These are phyloP conservation scores for Phytophthora crassamura DNA, from an alignment of 352 stramenopile species.

Conservation along the genomic window DNA sequence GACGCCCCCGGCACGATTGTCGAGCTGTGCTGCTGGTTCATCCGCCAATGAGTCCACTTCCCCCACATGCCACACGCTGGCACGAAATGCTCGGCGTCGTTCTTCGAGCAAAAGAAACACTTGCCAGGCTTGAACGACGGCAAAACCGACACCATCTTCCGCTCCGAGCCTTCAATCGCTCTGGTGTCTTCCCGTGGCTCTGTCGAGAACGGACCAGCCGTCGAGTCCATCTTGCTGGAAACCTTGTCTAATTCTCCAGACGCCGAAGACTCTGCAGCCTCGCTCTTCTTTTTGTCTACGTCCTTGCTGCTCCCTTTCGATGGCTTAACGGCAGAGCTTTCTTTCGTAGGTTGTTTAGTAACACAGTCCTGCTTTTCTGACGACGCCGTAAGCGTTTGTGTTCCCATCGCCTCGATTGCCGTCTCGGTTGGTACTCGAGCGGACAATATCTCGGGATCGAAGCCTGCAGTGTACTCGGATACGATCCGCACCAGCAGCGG, in stretches of 20 bases:
- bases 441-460: slow-evolving; percentile 81
- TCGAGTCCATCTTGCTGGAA: neutral
- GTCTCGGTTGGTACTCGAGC: slow-evolving; percentile 31
- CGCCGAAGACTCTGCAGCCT: slow-evolving; percentile 1
- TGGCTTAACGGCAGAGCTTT: slow-evolving; percentile 2
- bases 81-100: slow-evolving; percentile 81
- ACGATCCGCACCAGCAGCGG: slow-evolving; percentile 83
- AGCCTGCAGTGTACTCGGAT: slow-evolving; percentile 82
- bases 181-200: neutral
- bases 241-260: too few relatives aligned
- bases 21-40: slow-evolving; percentile 73
- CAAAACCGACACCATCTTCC: slow-evolving; percentile 75
- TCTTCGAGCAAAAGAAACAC: slow-evolving; percentile 89
- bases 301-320: neutral
- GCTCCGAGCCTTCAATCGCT: neutral
- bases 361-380: neutral
- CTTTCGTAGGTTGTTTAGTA: neutral
- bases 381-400: slow-evolving; percentile 8
- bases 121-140: slow-evolving; percentile 84
- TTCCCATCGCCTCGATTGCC: slow-evolving; percentile 27
- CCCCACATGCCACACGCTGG: slow-evolving; percentile 84
- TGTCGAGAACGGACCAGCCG: neutral
- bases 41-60: slow-evolving; percentile 87
- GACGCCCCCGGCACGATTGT: slow-evolving; percentile 24
- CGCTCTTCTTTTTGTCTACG: neutral